phyloP scores from a whole-genome alignment of 768 basidiomycete species.

The Rhizopogon roseolus region DNA sequence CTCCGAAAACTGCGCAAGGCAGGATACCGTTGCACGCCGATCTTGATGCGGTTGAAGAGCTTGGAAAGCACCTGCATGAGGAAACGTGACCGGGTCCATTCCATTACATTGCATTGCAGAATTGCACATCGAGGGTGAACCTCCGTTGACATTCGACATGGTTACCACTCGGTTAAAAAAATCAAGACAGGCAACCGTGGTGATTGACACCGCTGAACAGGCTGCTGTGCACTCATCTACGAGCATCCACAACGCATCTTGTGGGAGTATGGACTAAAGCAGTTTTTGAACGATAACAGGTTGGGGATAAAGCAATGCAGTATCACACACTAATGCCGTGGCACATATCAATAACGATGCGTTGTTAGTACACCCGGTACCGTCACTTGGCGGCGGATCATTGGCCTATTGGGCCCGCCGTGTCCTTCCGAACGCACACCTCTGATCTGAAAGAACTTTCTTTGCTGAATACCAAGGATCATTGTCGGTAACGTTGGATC shows the following conservation, averaged over 20 bases:
- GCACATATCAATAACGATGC: conserved; percentile 6
- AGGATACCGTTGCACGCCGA: conserved; percentile 18
- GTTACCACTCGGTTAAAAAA: conserved; percentile 25
- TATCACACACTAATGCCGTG: conserved; percentile 16
- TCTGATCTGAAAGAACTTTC: background rate
- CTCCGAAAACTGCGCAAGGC: background rate
- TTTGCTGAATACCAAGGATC: background rate
- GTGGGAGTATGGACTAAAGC: conserved; percentile 9
- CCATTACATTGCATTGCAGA: conserved; percentile 20
- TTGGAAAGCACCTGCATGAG: conserved; percentile 20
- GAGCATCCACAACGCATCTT: conserved; percentile 18
- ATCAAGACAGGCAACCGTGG: conserved; percentile 18
- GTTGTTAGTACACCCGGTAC: conserved; percentile 3
- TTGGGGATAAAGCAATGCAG: conserved; percentile 11
- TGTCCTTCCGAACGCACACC: background rate
- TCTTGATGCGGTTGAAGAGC: conserved; percentile 16
- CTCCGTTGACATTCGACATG: conserved; percentile 14
- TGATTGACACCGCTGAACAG: conserved; percentile 24
- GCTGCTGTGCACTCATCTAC: conserved; percentile 28
- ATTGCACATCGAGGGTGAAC: conserved; percentile 11
- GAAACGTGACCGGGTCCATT: conserved; percentile 18
- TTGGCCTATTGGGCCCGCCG: background rate
- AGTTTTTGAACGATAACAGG: conserved; percentile 8
- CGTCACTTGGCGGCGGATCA: conserved; percentile 22
- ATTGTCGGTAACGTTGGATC: background rate